These are phyloP conservation scores for Medicago truncatula DNA, from an alignment of 306 rosid species.

Conservation along the genomic window DNA sequence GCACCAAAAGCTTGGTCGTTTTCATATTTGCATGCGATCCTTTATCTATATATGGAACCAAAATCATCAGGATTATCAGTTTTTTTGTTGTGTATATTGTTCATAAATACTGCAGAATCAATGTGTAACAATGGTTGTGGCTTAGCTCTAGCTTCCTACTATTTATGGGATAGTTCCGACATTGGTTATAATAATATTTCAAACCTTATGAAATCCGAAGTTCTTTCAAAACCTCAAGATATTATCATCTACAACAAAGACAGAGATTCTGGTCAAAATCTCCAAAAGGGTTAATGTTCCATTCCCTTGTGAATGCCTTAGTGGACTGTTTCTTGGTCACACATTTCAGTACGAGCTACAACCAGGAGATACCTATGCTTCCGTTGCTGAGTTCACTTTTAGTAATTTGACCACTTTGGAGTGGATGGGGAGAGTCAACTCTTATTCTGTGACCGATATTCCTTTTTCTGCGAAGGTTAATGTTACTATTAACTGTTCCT, in stretches of 20 bases:
- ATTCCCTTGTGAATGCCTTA: conserved; percentile 57
- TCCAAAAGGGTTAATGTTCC: conserved; percentile 41
- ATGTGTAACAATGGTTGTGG: conserved; percentile 56
- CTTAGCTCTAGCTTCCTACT: conserved; percentile 71
- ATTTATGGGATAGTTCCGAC: too few relatives aligned
- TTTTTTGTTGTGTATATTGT: too few relatives aligned
- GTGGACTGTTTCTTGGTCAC: conserved; percentile 54
- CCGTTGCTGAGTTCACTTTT: conserved; percentile 15
- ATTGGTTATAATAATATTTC: neutral
- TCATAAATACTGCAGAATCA: conserved; percentile 38
- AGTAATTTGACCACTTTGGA: conserved; percentile 59
- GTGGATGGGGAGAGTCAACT: conserved; percentile 47
- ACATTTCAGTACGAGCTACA: conserved; percentile 41
- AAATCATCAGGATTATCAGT: too few relatives aligned
- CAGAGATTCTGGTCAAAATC: too few relatives aligned
- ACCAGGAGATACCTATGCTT: conserved; percentile 48
- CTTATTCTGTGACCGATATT: conserved; percentile 37
- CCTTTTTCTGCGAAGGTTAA: conserved; percentile 32
- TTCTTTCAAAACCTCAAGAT: neutral
- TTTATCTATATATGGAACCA: too few relatives aligned
- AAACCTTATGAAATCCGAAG: conserved; percentile 20
- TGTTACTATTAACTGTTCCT: conserved; percentile 64
- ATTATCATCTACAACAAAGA: conserved; percentile 39
- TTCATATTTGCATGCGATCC: too few relatives aligned
- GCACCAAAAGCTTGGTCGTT: too few relatives aligned